These are phyloP conservation scores for Suaeda aralocaspica DNA, from an alignment of 148 eudicot genomes.

Conservation along the genomic window DNA sequence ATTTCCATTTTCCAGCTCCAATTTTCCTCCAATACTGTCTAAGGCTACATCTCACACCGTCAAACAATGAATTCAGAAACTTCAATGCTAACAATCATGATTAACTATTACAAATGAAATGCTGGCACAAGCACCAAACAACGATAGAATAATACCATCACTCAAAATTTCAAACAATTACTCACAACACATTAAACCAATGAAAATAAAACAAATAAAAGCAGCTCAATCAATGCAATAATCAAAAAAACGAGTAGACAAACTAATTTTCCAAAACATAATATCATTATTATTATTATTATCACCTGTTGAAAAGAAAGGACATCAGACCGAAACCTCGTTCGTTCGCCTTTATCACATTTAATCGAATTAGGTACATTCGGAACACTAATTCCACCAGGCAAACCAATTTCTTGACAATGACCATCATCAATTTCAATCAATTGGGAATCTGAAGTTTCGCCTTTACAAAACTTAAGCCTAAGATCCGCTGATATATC, in stretches of 20 bases:
- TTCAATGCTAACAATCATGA: not conserved
- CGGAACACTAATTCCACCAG: conserved; percentile 64
- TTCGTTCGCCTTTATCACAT: conserved; percentile 94
- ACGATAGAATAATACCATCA: no score
- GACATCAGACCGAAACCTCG: conserved; percentile 86
- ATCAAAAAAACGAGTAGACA: not conserved
- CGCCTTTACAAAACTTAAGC: conserved; percentile 82
- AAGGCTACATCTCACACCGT: not conserved
- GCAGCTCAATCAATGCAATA: not conserved
- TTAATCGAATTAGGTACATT: conserved; percentile 68
- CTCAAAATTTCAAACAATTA: no score
- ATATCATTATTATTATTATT: not conserved
- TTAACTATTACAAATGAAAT: no score
- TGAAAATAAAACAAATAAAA: not conserved
- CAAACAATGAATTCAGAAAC: not conserved
- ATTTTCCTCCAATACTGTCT: not conserved
- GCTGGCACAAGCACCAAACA: no score
- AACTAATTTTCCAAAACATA: not conserved
- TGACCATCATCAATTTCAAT: conserved; percentile 73
- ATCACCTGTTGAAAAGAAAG: conserved; percentile 94
- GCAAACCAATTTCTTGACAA: conserved; percentile 63
- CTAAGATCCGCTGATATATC: conserved; percentile 78
- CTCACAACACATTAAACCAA: no score
- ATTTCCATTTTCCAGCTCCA: no score
- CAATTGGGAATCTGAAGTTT: conserved; percentile 45